Percentiles rank a stretch among this genome's conserved stretches.
These are phyloP conservation scores for Sporothrix brasiliensis DNA, from an alignment of 2,329 filamentous ascomycete genomes.

Conservation along the genomic window DNA sequence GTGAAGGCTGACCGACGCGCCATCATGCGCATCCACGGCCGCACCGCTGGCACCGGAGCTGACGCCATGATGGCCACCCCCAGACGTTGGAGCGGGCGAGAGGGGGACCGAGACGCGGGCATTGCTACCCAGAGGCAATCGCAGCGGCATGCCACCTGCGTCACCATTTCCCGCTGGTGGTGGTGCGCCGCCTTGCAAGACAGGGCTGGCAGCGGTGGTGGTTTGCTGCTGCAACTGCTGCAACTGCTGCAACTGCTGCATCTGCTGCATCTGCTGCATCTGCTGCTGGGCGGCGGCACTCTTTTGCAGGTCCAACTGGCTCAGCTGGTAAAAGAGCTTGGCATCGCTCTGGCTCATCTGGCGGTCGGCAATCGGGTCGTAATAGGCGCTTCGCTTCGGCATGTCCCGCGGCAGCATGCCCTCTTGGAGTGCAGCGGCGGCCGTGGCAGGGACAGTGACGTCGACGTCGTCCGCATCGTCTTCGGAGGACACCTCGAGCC, in stretches of 20 bases:
- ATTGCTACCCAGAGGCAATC: constrained; percentile 31
- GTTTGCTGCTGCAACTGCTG: constrained; percentile 37
- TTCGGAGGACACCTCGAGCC: not conserved
- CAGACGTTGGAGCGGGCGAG: not conserved
- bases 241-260: constrained; percentile 30
- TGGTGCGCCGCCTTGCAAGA: constrained; percentile 40
- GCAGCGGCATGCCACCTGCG: constrained; percentile 23
- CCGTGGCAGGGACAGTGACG: constrained; percentile 27
- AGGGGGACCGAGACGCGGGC: constrained; percentile 24
- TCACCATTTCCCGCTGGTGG: not conserved
- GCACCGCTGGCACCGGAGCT: not conserved
- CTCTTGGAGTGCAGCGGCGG: constrained; percentile 46
- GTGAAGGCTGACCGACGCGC: constrained; percentile 25
- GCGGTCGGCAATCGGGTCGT: constrained; percentile 91
- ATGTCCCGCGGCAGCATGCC: constrained; percentile 65
- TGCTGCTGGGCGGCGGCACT: constrained; percentile 43
- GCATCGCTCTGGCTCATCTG: constrained; percentile 93
- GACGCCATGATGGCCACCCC: not conserved
- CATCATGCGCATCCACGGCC: constrained; percentile 22
- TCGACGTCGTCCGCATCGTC: constrained; percentile 44
- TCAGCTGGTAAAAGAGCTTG: constrained; percentile 93
- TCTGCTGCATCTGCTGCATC: constrained; percentile 36
- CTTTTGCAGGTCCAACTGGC: constrained; percentile 64
- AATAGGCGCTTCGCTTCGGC: constrained; percentile 78
- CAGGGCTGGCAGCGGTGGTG: constrained; percentile 51